A percentile compares a stretch with the other conserved stretches of the same genome.
phyloP scores from a whole-genome alignment of 176 grass and related monocot genomes.

The Hordeum vulgare region MorexV3_pseudomolecules_assembly NC_058518.1:482894077-482894576 shows the following conservation, averaged over 20 bases:
- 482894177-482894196: slow-evolving; percentile 84
- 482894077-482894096: slow-evolving; percentile 59
- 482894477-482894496: background rate
- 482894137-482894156: slow-evolving; percentile 88
- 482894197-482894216: slow-evolving; percentile 99
- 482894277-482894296: background rate
- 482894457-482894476: background rate
- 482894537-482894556: background rate
- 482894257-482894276: background rate
- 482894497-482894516: background rate
- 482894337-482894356: background rate
- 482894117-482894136: slow-evolving; percentile 56
- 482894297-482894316: background rate
- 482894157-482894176: slow-evolving; percentile 82
- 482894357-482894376: background rate
- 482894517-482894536: background rate
- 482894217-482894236: slow-evolving; percentile 53
- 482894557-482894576: background rate
- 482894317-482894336: background rate
- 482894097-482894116: slow-evolving; percentile 86
- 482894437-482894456: background rate
- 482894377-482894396: background rate
- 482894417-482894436: background rate
- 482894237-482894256: slow-evolving; percentile 15
- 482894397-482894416: background rate